Evolutionary conservation across 345 rosid species (phyloP), one percentile per base, ranked within the genome.

Genomic region (Syzygium aromaticum): DNA sequence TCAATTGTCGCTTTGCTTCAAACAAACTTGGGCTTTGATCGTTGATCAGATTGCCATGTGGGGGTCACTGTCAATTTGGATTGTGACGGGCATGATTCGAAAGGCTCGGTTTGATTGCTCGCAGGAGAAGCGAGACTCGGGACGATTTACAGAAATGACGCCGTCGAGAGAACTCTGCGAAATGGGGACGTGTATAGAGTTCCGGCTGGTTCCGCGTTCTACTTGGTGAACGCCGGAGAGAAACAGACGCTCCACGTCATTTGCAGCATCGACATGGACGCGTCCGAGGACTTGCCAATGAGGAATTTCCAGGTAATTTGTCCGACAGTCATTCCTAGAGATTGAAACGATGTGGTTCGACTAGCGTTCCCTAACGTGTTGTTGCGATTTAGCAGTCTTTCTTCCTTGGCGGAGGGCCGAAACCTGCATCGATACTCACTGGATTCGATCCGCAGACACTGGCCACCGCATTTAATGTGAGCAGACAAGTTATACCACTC

Each of bases 111-210:
- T 73, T 9, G 49, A 38, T 38, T 73, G 80, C 80, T 78, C 90
- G 90, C 93, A 95, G 99, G 99, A 85, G 97, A 96, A 91, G 98
- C 98, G 27, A 94, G 85, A 63, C 86, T 98, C 86, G 99, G 98
- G 87, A 89, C 89, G 61, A 92, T 95, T 43, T 93, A 92, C 92
- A 89, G 87, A 52, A 92, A 91, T 52, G 92, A 93, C 51, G 89
- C 94, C 49, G 94, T 90, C 27, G 98, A 96, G 85, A 92, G 90
- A 90, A 63, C 63, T 30, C 46, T 96, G 87, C 93, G 92, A 91
- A 88, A 51, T 0, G 96, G 98, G 3, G 99, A 98, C 85, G 87
- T 95, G 28, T 95, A 92, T 57, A 85, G 92, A 88, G 90, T 98
- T 54, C 94, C 94, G 0, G 95, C 98, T 38, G 99, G 99, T 85